phyloP scores from a whole-genome alignment of 768 basidiomycete species.

The Xanthoconium stramineum region DNA sequence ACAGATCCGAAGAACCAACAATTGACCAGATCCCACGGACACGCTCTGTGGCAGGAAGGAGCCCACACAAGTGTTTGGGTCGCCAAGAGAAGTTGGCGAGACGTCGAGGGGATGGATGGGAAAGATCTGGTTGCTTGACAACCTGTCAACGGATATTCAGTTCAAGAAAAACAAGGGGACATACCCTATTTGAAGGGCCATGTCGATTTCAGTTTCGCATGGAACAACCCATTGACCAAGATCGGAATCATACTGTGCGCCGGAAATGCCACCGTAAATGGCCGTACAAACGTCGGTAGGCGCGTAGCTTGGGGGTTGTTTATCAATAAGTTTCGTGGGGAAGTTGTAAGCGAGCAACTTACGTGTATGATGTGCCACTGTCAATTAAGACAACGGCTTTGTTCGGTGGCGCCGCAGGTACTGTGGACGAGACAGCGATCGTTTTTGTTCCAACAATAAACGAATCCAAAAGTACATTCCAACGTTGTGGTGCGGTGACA shows the following conservation, averaged over 20 bases:
- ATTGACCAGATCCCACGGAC: constrained; percentile 59
- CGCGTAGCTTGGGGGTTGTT: constrained; percentile 52
- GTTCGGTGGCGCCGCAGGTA: constrained; percentile 57
- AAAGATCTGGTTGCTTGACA: constrained; percentile 61
- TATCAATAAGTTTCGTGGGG: background rate
- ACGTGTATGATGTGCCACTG: constrained; percentile 82
- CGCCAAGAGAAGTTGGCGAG: constrained; percentile 43
- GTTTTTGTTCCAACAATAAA: constrained; percentile 57
- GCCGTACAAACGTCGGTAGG: constrained; percentile 60
- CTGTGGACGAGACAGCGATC: constrained; percentile 50
- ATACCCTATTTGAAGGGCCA: constrained; percentile 77
- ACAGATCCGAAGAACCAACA: constrained; percentile 42
- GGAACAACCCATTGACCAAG: constrained; percentile 71
- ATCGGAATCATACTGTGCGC: constrained; percentile 52
- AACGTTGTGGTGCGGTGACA: constrained; percentile 54
- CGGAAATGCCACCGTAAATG: constrained; percentile 65
- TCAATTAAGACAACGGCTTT: constrained; percentile 77
- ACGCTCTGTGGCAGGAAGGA: constrained; percentile 68
- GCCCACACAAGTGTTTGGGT: constrained; percentile 59
- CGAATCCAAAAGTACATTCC: constrained; percentile 77
- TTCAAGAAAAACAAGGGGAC: constrained; percentile 23
- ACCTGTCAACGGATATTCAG: constrained; percentile 11
- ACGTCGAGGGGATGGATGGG: constrained; percentile 81
- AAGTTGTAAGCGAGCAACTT: constrained; percentile 24
- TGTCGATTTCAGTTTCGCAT: constrained; percentile 69